Evolutionary conservation across 805 yeast genomes (phyloP).

Genomic region (Saccharomycopsis capsularis): DNA sequence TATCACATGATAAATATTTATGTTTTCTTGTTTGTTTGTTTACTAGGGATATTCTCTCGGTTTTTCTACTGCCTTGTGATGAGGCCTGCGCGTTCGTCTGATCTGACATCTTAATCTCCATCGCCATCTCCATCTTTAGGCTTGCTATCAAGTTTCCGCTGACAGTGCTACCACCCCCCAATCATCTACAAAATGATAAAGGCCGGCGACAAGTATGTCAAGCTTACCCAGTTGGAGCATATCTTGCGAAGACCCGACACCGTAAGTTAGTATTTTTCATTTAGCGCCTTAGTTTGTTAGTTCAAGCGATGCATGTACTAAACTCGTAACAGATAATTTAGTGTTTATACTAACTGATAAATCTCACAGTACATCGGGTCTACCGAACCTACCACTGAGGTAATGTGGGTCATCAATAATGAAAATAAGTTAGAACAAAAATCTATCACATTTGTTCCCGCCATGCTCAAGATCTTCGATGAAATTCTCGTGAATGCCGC

Average conservation of each 20-base stretch:
- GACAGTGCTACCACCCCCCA: not conserved
- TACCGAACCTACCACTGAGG: constrained; percentile 69
- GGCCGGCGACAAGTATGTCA: constrained; percentile 67
- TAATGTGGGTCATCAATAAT: constrained; percentile 81
- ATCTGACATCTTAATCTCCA: no score
- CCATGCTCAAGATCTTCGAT: constrained; percentile 91
- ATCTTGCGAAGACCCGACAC: constrained; percentile 96
- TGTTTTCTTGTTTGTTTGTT: no score
- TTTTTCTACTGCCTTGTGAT: no score
- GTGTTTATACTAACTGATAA: not conserved
- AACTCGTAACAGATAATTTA: not conserved
- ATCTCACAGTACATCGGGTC: constrained; percentile 84
- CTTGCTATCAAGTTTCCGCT: no score
- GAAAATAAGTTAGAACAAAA: constrained; percentile 46
- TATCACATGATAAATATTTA: no score
- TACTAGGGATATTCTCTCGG: no score
- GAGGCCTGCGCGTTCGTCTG: no score
- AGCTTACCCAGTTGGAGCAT: constrained; percentile 91
- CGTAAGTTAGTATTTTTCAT: constrained; percentile 13
- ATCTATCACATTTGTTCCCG: constrained; percentile 82
- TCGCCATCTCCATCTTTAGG: no score
- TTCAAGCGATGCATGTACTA: not conserved
- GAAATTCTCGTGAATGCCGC: constrained; percentile 98
- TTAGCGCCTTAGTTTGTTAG: constrained; percentile 9
- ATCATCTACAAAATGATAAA: not conserved